These are phyloP conservation scores for Arabidopsis arenosa DNA, from an alignment of 345 rosid genomes.

Conservation along the genomic window DNA sequence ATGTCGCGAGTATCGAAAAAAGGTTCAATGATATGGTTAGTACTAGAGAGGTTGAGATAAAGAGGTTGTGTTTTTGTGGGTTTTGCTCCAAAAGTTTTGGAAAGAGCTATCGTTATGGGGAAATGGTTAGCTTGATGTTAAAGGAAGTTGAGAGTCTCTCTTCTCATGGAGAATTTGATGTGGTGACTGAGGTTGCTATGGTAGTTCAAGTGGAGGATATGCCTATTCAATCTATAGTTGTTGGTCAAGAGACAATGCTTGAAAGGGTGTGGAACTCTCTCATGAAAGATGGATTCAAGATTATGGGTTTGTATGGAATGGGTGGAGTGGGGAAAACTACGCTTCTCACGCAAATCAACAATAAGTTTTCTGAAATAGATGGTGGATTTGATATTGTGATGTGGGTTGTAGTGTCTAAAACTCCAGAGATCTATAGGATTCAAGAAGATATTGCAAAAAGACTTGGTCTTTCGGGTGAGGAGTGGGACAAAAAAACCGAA, in stretches of 20 bases:
- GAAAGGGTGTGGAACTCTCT: not conserved
- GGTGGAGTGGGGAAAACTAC: not conserved
- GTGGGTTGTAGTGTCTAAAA: not conserved
- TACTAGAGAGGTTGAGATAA: not conserved
- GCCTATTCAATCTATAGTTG: not conserved
- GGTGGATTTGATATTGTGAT: not conserved
- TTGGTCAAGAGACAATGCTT: not conserved
- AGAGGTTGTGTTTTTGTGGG: not conserved
- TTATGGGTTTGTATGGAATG: not conserved
- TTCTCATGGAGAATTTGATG: not conserved
- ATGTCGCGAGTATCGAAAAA: not conserved
- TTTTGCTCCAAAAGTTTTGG: not conserved
- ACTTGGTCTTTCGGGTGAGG: not conserved
- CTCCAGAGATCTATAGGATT: not conserved
- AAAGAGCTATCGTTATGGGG: not conserved
- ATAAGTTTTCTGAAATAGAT: not conserved
- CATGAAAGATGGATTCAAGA: not conserved
- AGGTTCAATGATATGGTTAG: not conserved
- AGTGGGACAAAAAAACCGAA: not conserved
- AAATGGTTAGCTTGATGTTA: slow-evolving; percentile 4
- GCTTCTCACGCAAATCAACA: not conserved
- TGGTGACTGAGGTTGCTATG: not conserved
- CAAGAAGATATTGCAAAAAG: not conserved
- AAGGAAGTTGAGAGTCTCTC: not conserved
- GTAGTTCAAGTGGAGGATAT: not conserved